These are phyloP conservation scores for Agaricales sp. DNA, from an alignment of 1,284 basidiomycete species.

Conservation along the genomic window DNA sequence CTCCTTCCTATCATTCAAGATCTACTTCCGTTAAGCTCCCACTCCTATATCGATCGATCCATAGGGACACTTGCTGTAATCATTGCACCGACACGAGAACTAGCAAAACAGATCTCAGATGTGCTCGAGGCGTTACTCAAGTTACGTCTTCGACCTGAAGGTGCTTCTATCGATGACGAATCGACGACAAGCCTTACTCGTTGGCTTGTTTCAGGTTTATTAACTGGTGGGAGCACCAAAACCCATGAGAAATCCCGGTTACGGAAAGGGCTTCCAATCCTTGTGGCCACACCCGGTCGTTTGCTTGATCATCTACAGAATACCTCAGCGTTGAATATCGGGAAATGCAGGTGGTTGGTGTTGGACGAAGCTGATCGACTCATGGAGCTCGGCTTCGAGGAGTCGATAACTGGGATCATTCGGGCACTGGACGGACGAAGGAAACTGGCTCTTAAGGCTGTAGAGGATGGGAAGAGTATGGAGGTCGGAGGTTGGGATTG, in stretches of 20 bases:
- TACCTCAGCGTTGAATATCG: conserved; percentile 86
- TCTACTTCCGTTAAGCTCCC: conserved; percentile 78
- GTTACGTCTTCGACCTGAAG: conserved; percentile 61
- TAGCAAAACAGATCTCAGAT: conserved; percentile 92
- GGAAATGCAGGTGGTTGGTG: conserved; percentile 92
- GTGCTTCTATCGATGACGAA: conserved; percentile 36
- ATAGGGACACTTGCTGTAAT: conserved; percentile 94
- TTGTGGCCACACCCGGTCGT: conserved; percentile 95
- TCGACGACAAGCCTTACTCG: conserved; percentile 58
- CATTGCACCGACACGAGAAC: conserved; percentile 89
- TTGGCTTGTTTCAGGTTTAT: conserved; percentile 89
- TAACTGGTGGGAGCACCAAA: conserved; percentile 75
- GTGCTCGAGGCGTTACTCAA: conserved; percentile 85
- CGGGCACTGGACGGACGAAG: conserved; percentile 75
- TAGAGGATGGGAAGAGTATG: conserved; percentile 56
- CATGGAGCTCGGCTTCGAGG: conserved; percentile 96
- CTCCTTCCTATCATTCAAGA: conserved; percentile 94
- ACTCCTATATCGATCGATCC: conserved; percentile 79
- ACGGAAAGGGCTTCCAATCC: conserved; percentile 65
- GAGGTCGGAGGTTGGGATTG: conserved; percentile 86
- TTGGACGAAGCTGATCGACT: conserved; percentile 96
- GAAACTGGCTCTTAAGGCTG: conserved; percentile 64
- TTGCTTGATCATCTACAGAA: conserved; percentile 90
- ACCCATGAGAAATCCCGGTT: conserved; percentile 59
- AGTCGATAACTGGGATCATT: conserved; percentile 84